These are phyloP conservation scores for Sicyos edulis DNA, from an alignment of 306 rosid genomes.

Conservation along the genomic window DNA sequence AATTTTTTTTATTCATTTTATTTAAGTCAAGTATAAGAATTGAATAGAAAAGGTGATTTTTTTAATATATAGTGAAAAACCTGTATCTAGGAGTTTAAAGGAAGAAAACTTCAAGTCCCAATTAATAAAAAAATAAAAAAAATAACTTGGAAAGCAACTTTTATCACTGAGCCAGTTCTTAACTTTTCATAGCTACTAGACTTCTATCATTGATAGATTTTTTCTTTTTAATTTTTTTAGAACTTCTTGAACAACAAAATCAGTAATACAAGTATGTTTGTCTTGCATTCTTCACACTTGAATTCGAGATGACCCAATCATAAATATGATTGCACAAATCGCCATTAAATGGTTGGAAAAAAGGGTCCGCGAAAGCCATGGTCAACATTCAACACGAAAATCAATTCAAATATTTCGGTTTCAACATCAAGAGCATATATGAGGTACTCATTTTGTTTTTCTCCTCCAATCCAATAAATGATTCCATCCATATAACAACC, in stretches of 20 bases:
- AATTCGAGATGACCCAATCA: not conserved
- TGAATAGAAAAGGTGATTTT: no score
- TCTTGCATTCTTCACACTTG: not conserved
- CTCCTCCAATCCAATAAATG: not conserved
- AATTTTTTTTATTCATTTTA: no score
- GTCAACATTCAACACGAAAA: not conserved
- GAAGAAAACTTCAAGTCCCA: no score
- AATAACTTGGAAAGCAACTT: no score
- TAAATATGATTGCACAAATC: not conserved
- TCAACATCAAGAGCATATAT: not conserved
- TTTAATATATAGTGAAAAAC: no score
- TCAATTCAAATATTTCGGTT: not conserved
- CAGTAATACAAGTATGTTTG: not conserved
- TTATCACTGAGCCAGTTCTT: no score
- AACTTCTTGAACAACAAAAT: not conserved
- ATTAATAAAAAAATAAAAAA: no score
- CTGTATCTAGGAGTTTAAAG: no score
- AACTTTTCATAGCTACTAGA: no score
- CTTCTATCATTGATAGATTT: no score
- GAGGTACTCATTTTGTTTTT: not conserved
- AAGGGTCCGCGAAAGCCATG: accelerated
- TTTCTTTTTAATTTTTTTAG: no score
- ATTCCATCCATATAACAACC: not conserved
- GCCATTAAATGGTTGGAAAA: not conserved
- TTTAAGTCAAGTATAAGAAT: no score